These are phyloP conservation scores for Pythium plurisporium DNA, from an alignment of 352 stramenopile genomes.

Conservation along the genomic window DNA sequence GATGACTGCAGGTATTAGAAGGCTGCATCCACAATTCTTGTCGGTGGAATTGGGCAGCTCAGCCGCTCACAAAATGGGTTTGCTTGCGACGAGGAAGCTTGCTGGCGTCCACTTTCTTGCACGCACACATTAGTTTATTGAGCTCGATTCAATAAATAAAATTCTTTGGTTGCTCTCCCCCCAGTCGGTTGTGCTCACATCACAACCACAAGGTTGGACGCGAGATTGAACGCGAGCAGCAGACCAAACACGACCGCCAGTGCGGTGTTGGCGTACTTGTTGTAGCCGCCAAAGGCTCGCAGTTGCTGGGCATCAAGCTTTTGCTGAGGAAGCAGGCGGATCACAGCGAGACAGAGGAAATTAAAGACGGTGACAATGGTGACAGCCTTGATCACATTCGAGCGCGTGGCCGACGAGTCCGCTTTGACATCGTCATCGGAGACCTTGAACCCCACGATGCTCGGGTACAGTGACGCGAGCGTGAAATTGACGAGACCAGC, in stretches of 20 bases:
- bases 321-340: slow-evolving; percentile 27
- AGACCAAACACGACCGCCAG: slow-evolving; percentile 1
- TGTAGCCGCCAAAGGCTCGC: slow-evolving; percentile 43
- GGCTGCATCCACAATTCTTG: no score
- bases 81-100: no score
- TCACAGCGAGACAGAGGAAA: slow-evolving; percentile 1
- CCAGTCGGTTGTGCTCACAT: background rate
- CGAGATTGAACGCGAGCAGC: slow-evolving; percentile 6
- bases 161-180: background rate
- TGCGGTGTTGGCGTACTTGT: slow-evolving; percentile 24
- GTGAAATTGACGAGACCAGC: slow-evolving; percentile 22
- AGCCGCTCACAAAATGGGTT: no score
- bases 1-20: no score
- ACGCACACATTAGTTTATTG: no score
- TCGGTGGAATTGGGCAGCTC: no score
- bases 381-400: background rate
- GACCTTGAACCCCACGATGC: slow-evolving; percentile 3
- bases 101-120: no score
- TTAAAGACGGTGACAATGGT: background rate
- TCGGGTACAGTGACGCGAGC: slow-evolving; percentile 26
- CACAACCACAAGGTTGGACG: slow-evolving; percentile 4
- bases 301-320: slow-evolving; percentile 48
- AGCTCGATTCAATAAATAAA: background rate
- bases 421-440: background rate
- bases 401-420: slow-evolving; percentile 4